Base-by-base conservation (phyloP, 495 filamentous ascomycete species). In the Trichoderma gamsii region DNA sequence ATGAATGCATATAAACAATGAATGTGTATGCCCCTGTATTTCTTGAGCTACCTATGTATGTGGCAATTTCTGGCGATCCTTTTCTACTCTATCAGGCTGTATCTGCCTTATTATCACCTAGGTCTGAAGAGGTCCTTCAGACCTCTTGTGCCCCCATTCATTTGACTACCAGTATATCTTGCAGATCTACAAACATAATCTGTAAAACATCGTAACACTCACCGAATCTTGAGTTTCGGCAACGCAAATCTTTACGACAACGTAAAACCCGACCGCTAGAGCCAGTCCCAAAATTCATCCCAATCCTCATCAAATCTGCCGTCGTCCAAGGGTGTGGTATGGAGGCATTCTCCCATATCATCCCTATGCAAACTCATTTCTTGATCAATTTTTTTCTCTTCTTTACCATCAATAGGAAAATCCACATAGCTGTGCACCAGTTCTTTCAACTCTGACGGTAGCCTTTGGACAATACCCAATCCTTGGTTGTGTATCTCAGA, bases 401-500 rank as follows among this genome's bases (percentile, higher is more conserved):
- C 12, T 2, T 3, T 11, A 12, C 12, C 18, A 12, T 18, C 43
- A 46, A 46, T 15, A 1, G 43, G 43, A 15, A 46, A 16, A 18
- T 46, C 43, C 18, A 46, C 43, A 46, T 46, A 46, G 5, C 18
- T 46, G 5, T 46, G 18, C 5, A 46, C 12, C 12, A 46, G 1
- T 46, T 46, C 18, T 16, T 18, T 15, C 43, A 46, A 6, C 43
- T 46, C 43, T 16, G 43, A 12, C 12, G 43, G 43, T 16, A 46
- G 12, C 43, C 43, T 46, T 46, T 46, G 43, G 43, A 18, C 12
- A 46, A 46, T 46, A 2, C 5, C 18, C 18, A 46, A 15, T 18
- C 43, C 43, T 11, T 46, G 13, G 1, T 46, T 46, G 18, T 46
- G 43, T 15, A 46, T 18, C 18, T 46, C 70, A 8, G 72, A 70